Percentiles rank a stretch among this genome's conserved stretches.
phyloP scores from a whole-genome alignment of 768 basidiomycete species.

The Tulasnella sp. region DNA sequence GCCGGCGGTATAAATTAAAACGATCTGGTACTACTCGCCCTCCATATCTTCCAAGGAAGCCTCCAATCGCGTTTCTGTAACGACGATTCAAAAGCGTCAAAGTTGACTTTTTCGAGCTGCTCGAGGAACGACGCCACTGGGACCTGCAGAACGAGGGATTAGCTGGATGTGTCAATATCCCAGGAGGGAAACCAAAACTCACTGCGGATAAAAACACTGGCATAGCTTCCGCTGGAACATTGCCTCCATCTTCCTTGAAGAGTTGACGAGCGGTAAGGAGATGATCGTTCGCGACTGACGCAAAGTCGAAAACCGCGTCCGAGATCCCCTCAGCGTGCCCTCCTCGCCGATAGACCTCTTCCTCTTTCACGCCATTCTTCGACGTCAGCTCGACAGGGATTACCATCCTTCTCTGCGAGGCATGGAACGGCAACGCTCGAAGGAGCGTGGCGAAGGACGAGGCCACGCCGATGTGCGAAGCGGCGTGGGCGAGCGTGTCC shows the following conservation, averaged over 20 bases:
- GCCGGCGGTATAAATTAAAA: constrained; percentile 15
- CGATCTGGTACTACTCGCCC: constrained; percentile 18
- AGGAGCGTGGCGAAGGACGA: constrained; percentile 61
- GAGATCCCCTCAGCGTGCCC: constrained; percentile 45
- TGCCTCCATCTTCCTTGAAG: constrained; percentile 37
- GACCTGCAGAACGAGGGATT: constrained; percentile 33
- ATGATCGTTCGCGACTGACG: constrained; percentile 70
- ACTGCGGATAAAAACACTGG: constrained; percentile 66
- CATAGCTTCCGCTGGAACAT: constrained; percentile 45
- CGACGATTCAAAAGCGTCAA: constrained; percentile 56
- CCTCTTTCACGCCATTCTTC: constrained; percentile 63
- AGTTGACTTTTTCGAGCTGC: constrained; percentile 55
- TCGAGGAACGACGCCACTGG: constrained; percentile 53
- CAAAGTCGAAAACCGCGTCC: constrained; percentile 76
- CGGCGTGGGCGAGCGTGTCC: constrained; percentile 52
- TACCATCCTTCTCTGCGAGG: constrained; percentile 53
- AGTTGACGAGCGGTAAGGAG: constrained; percentile 60
- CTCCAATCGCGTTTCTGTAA: constrained; percentile 63
- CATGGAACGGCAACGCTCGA: constrained; percentile 68
- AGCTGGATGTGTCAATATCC: not conserved
- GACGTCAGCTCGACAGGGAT: constrained; percentile 77
- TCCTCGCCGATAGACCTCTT: constrained; percentile 49
- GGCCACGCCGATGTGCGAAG: constrained; percentile 69
- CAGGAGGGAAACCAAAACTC: constrained; percentile 25
- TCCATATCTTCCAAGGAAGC: constrained; percentile 63